Evolutionary conservation across 176 grass and related monocot genomes (phyloP), one percentile per base, ranked within the genome.

Genomic region (Avena sativa): DNA sequence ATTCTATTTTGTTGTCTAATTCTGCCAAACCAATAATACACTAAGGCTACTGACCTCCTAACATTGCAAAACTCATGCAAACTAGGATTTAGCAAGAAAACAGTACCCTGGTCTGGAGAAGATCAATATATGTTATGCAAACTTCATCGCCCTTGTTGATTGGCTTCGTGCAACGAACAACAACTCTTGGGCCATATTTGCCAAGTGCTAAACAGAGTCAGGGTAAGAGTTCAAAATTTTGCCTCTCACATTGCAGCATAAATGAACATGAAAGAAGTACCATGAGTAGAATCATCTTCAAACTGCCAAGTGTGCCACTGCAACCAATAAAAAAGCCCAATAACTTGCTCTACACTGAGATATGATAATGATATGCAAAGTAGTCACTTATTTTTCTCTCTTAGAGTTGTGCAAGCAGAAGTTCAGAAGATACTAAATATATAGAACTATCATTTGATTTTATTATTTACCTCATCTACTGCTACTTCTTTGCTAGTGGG

Each of bases 61-160:
- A 44, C 43, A 61, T 90, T 62, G 26, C 3, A 6, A 44, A 78
- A 86, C 17, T 79, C 50, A 5, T 65, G 12, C 25, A 78, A 53
- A 28, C 19, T n/a, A 43, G 26, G 53, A 56, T 60, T 61, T 59
- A 81, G 25, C 6, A 77, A 88, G 38, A 86, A 63, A 60, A 58
- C 6, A 65, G 79, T 92, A 95, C 96, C 93, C 89, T 94, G 26
- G 92, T 86, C 82, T 96, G 93, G 70, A 94, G 90, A 72, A 96
- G 76, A 86, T 94, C 96, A 57, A 91, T 85, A 87, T 96, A 98
- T 73, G 96, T 83, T 74, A 98, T 87, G 82, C 82, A 98, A 85
- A 98, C 79, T 84, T 98, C 92, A 78, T 96, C 89, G 1, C 84
- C 92, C 80, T 90, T 91, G 19, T 85, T 85, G 85, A 96, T 94